Conservation (phyloP, 1,284 basidiomycete species). For the Athelia psychrophila region DNA sequence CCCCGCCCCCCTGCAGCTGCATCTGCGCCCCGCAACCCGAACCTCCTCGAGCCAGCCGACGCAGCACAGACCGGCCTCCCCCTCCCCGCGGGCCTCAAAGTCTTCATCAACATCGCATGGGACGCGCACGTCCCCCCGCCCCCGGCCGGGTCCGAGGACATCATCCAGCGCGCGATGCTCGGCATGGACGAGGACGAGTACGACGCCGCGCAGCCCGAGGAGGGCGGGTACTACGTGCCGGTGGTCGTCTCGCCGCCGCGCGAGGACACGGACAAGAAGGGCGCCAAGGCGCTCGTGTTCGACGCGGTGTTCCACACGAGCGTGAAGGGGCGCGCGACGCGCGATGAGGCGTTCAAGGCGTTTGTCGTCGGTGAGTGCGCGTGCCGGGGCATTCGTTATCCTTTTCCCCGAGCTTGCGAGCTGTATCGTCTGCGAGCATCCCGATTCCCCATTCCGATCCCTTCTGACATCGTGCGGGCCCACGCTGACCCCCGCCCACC, state of each 20-base stretch:
- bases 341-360: conserved; percentile 60
- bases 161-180: conserved; percentile 52
- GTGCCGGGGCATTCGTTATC: too few relatives aligned
- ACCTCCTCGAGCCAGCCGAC: conserved; percentile 28
- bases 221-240: conserved; percentile 66
- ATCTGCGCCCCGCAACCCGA: conserved; percentile 13
- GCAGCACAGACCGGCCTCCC: conserved; percentile 17
- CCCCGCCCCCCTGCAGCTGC: conserved; percentile 13
- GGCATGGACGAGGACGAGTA: conserved; percentile 39
- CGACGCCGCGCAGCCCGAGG: conserved; percentile 29
- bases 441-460: too few relatives aligned
- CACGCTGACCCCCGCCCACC: neutral
- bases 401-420: too few relatives aligned
- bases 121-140: conserved; percentile 64
- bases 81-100: conserved; percentile 50
- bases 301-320: conserved; percentile 64
- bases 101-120: conserved; percentile 74
- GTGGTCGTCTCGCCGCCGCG: conserved; percentile 68
- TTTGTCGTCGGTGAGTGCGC: conserved; percentile 65
- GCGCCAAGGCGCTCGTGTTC: conserved; percentile 53
- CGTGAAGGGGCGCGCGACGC: conserved; percentile 53
- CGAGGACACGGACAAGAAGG: conserved; percentile 70
- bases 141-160: conserved; percentile 52
- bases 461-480: neutral
- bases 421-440: too few relatives aligned